phyloP scores from a whole-genome alignment of 2,329 filamentous ascomycete genomes.

The Epichloe amarillans region DNA sequence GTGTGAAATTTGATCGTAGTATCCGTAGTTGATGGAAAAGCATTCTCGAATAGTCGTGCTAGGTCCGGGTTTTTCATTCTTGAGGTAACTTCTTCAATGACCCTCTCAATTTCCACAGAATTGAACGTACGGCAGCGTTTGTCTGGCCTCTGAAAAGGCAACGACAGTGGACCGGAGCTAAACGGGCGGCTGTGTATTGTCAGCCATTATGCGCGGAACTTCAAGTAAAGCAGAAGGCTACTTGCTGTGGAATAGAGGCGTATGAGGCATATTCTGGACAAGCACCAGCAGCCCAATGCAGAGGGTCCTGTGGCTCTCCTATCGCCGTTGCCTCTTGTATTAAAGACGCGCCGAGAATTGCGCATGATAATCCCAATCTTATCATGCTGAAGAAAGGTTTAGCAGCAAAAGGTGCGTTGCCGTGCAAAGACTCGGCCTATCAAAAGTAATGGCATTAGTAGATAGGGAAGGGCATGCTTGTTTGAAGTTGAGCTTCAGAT shows the following conservation, averaged over 20 bases:
- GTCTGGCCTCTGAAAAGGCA: slow-evolving; percentile 79
- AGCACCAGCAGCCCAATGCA: slow-evolving; percentile 15
- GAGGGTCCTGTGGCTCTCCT: slow-evolving; percentile 3
- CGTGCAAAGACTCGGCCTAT: background rate
- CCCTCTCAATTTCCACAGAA: slow-evolving; percentile 73
- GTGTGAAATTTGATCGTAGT: slow-evolving; percentile 84
- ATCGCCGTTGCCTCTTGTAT: background rate
- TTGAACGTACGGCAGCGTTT: slow-evolving; percentile 77
- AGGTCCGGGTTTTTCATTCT: slow-evolving; percentile 77
- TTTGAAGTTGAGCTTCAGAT: no score
- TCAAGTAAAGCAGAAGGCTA: background rate
- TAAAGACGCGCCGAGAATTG: background rate
- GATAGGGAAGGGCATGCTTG: no score
- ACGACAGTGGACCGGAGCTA: slow-evolving; percentile 62
- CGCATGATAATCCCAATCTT: background rate
- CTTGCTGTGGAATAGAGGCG: slow-evolving; percentile 26
- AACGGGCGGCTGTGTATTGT: slow-evolving; percentile 49
- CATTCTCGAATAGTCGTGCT: slow-evolving; percentile 85
- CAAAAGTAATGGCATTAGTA: no score
- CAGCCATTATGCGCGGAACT: background rate
- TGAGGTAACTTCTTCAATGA: slow-evolving; percentile 70
- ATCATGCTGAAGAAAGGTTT: background rate
- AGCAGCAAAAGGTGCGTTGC: background rate
- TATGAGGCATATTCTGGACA: slow-evolving; percentile 30
- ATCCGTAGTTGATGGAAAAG: slow-evolving; percentile 75